phyloP scores from a whole-genome alignment of 805 yeast species.

The Kuraishia hungarica region DNA sequence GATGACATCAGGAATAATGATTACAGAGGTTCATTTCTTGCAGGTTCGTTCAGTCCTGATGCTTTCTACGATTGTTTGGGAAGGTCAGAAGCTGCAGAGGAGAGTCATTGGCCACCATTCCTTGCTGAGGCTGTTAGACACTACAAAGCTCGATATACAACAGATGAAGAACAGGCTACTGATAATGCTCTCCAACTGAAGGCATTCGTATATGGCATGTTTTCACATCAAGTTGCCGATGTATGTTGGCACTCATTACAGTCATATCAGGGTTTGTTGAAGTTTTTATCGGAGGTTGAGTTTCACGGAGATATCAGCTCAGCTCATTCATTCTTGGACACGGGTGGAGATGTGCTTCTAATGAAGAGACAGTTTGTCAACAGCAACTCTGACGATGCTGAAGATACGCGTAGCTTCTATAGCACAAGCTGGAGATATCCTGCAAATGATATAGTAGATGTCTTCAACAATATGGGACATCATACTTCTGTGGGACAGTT shows the following conservation, averaged over 20 bases:
- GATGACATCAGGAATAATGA: constrained; percentile 16
- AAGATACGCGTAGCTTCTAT: constrained; percentile 12
- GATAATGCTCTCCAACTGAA: constrained; percentile 21
- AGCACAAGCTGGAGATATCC: constrained; percentile 34
- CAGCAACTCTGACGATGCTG: constrained; percentile 7
- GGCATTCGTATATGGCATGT: constrained; percentile 49
- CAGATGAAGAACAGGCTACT: constrained; percentile 3
- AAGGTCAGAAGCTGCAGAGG: constrained; percentile 38
- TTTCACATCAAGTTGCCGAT: constrained; percentile 58
- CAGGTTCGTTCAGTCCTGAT: constrained; percentile 67
- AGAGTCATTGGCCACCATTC: constrained; percentile 66
- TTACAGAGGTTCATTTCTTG: constrained; percentile 26
- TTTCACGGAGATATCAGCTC: constrained; percentile 37
- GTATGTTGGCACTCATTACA: constrained; percentile 61
- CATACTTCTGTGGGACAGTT: constrained; percentile 24
- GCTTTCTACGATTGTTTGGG: constrained; percentile 56
- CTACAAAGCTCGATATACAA: constrained; percentile 25
- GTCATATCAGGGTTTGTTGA: constrained; percentile 45
- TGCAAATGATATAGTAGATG: constrained; percentile 28
- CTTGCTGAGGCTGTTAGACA: constrained; percentile 34
- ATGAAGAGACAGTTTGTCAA: constrained; percentile 28
- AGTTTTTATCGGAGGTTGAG: constrained; percentile 40
- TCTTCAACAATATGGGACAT: constrained; percentile 30
- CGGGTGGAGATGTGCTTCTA: constrained; percentile 55
- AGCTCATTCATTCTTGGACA: constrained; percentile 51